These are phyloP conservation scores for Amniculicola lignicola DNA, from an alignment of 495 filamentous ascomycete species.

Conservation along the genomic window DNA sequence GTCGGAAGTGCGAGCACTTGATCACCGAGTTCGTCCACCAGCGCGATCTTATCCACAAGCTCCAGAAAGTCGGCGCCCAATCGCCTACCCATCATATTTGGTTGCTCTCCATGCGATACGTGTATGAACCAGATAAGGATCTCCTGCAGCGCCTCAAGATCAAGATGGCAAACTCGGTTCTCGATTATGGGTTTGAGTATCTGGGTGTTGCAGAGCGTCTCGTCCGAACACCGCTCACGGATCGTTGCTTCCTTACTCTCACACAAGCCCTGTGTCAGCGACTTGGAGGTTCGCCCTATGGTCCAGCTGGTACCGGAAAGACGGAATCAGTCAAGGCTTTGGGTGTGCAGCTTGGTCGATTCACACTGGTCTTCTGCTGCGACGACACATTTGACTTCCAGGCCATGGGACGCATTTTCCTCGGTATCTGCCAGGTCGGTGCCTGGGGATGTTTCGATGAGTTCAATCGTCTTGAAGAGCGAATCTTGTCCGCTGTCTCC, in stretches of 20 bases:
- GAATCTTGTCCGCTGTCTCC: constrained; percentile 94
- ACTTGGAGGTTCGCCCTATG: constrained; percentile 94
- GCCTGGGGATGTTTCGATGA: constrained; percentile 99
- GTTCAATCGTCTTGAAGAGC: constrained; percentile 96
- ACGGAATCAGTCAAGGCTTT: constrained; percentile 98
- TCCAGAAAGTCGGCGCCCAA: constrained; percentile 69
- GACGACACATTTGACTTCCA: constrained; percentile 99
- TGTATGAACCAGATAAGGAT: constrained; percentile 77
- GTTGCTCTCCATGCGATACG: constrained; percentile 97
- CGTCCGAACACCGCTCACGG: constrained; percentile 92
- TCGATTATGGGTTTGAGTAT: constrained; percentile 97
- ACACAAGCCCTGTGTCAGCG: constrained; percentile 94
- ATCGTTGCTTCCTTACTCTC: constrained; percentile 95
- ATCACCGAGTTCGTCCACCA: constrained; percentile 99
- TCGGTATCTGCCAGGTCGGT: constrained; percentile 98
- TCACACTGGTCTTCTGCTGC: constrained; percentile 97
- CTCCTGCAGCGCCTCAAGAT: constrained; percentile 80
- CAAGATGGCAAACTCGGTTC: constrained; percentile 93
- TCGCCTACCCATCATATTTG: constrained; percentile 84
- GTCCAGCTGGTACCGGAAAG: constrained; percentile 97
- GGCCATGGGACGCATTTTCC: constrained; percentile 98
- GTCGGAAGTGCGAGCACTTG: constrained; percentile 97
- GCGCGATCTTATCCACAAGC: constrained; percentile 81
- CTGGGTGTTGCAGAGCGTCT: constrained; percentile 92
- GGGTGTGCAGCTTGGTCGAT: constrained; percentile 91